Evolutionary conservation across 805 yeast species (phyloP).

Genomic region (Saccharomyces cerevisiae): DNA sequence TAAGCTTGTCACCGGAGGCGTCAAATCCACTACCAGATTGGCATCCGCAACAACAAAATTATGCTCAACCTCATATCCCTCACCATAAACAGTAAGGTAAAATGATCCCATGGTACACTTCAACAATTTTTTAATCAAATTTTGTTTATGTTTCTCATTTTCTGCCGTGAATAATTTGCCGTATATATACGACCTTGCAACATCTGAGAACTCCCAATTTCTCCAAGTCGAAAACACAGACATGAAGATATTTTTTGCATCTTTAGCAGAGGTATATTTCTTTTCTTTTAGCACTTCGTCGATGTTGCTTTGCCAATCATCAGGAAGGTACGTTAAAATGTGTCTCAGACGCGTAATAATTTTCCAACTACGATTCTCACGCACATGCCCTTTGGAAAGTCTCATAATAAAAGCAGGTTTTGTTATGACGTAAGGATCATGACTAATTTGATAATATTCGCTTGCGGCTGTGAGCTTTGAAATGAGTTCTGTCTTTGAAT

Average conservation of each 20-base stretch:
- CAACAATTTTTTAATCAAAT: conserved; percentile 8
- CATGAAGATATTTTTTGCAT: conserved; percentile 49
- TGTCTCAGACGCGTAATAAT: conserved; percentile 73
- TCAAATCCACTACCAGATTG: conserved; percentile 12
- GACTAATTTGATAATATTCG: conserved; percentile 46
- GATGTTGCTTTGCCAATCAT: conserved; percentile 35
- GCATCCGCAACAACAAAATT: conserved; percentile 18
- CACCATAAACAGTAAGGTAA: conserved; percentile 20
- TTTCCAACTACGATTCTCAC: conserved; percentile 84
- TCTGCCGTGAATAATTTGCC: conserved; percentile 38
- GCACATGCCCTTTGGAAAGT: conserved; percentile 60
- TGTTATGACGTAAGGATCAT: conserved; percentile 85
- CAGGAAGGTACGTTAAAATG: conserved; percentile 51
- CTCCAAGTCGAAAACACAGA: conserved; percentile 71
- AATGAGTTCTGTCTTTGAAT: conserved; percentile 31
- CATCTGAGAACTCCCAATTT: conserved; percentile 77
- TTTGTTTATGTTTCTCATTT: conserved; percentile 2
- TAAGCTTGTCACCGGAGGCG: conserved; percentile 8
- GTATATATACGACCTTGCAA: conserved; percentile 50
- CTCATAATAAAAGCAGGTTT: conserved; percentile 79
- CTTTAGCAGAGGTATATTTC: conserved; percentile 39
- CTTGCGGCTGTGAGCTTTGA: conserved; percentile 42
- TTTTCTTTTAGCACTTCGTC: conserved; percentile 20
- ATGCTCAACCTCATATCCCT: conserved; percentile 20
- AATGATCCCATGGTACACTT: conserved; percentile 17